Conservation (phyloP, 805 yeast species). For the Maudiozyma pseudohumilis region DNA sequence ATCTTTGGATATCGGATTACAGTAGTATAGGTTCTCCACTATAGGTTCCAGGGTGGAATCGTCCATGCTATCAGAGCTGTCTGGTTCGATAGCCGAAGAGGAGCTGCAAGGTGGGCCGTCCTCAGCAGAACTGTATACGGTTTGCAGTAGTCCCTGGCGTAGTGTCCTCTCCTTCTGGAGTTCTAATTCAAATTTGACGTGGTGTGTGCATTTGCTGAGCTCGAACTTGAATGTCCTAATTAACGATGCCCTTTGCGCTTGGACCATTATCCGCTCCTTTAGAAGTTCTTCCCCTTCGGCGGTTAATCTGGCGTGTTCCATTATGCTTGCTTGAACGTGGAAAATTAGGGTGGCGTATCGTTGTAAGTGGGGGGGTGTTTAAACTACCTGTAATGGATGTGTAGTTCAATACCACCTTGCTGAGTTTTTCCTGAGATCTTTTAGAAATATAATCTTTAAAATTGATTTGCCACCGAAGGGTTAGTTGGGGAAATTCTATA, state of each 20-base stretch:
- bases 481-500: too few relatives aligned
- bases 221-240: neutral
- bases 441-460: too few relatives aligned
- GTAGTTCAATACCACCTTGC: too few relatives aligned
- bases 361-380: too few relatives aligned
- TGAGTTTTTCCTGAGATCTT: too few relatives aligned
- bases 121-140: too few relatives aligned
- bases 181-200: neutral
- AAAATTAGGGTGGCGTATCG: too few relatives aligned
- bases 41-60: neutral
- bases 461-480: too few relatives aligned
- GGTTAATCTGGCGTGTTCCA: neutral
- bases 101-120: conserved; percentile 1
- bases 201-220: neutral
- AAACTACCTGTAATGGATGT: too few relatives aligned
- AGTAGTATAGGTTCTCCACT: neutral
- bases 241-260: neutral
- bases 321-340: too few relatives aligned
- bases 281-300: neutral
- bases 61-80: neutral
- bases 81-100: neutral
- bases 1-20: conserved; percentile 1
- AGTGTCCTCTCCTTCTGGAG: neutral
- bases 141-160: neutral
- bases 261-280: neutral